phyloP scores from a whole-genome alignment of 768 basidiomycete species.

The Daedalea quercina region DNA sequence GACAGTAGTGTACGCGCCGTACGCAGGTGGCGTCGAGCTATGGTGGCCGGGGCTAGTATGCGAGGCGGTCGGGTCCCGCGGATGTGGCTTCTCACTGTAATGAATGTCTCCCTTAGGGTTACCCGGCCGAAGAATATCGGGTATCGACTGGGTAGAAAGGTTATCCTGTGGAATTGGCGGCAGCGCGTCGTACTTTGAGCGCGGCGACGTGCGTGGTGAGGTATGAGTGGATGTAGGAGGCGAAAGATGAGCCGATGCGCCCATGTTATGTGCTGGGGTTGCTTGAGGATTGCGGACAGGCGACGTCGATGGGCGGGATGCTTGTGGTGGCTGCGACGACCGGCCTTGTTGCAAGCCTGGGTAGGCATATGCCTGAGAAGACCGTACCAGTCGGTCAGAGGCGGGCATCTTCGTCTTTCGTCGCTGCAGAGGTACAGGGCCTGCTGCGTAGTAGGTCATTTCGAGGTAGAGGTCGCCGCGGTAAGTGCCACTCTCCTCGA shows the following conservation, averaged over 20 bases:
- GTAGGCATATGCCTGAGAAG: conserved; percentile 3
- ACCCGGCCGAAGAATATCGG: conserved; percentile 39
- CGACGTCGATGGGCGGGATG: not conserved
- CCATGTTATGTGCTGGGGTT: conserved; percentile 1
- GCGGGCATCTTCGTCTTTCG: conserved; percentile 25
- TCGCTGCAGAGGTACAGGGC: conserved; percentile 38
- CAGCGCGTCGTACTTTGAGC: conserved; percentile 24
- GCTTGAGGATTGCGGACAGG: not conserved
- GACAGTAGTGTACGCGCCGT: not conserved
- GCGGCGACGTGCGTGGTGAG: conserved; percentile 15
- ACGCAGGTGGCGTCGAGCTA: not conserved
- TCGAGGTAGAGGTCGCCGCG: conserved; percentile 89
- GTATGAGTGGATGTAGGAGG: conserved; percentile 16
- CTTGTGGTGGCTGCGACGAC: not conserved
- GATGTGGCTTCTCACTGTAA: conserved; percentile 1
- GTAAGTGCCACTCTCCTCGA: conserved; percentile 49
- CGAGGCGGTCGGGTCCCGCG: not conserved
- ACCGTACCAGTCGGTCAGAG: conserved; percentile 18
- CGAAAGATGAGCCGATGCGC: not conserved
- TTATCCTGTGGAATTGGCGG: conserved; percentile 34
- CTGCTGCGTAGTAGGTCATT: conserved; percentile 85
- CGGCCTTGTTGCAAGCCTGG: not conserved
- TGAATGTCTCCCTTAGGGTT: conserved; percentile 6
- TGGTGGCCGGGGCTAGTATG: not conserved
- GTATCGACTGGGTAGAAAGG: conserved; percentile 18